phyloP scores from a whole-genome alignment of 495 filamentous ascomycete genomes.

The Cairneyella variabilis region DNA sequence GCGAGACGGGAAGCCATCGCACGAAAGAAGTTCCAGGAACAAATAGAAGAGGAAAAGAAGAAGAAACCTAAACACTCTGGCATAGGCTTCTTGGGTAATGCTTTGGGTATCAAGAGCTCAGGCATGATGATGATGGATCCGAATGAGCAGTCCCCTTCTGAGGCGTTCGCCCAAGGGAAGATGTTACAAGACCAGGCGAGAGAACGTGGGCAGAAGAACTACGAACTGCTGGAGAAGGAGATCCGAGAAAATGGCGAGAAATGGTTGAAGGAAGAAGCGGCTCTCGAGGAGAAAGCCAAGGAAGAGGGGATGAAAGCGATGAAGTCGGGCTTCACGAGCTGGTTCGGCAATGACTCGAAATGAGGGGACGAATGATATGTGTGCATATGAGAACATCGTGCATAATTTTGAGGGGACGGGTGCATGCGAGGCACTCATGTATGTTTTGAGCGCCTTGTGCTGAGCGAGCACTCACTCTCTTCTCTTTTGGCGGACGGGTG shows the following conservation, averaged over 20 bases:
- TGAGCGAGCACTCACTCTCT: conserved; percentile 8
- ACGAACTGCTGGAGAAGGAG: conserved; percentile 81
- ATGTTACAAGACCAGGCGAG: conserved; percentile 91
- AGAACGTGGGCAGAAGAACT: conserved; percentile 85
- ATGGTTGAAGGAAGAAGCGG: conserved; percentile 89
- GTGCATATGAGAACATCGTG: no score
- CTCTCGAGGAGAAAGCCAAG: conserved; percentile 75
- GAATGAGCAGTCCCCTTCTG: conserved; percentile 63
- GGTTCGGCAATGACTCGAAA: no score
- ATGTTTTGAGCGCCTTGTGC: conserved; percentile 4
- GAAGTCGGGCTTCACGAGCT: conserved; percentile 46
- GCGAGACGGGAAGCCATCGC: conserved; percentile 80
- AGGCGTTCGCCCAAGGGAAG: conserved; percentile 82
- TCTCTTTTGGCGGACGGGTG: conserved; percentile 5
- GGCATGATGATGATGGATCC: conserved; percentile 38
- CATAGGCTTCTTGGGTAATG: conserved; percentile 57
- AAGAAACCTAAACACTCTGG: conserved; percentile 48
- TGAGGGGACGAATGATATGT: no score
- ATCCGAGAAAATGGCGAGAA: conserved; percentile 89
- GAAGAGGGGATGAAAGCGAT: conserved; percentile 88
- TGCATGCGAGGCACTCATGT: conserved; percentile 11
- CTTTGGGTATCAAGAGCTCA: conserved; percentile 75
- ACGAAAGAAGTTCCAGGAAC: conserved; percentile 72
- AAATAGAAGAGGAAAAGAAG: conserved; percentile 65
- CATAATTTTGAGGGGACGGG: neutral